Conservation (phyloP, 176 grass and related monocot genomes). For the Raddia distichophylla region DNA sequence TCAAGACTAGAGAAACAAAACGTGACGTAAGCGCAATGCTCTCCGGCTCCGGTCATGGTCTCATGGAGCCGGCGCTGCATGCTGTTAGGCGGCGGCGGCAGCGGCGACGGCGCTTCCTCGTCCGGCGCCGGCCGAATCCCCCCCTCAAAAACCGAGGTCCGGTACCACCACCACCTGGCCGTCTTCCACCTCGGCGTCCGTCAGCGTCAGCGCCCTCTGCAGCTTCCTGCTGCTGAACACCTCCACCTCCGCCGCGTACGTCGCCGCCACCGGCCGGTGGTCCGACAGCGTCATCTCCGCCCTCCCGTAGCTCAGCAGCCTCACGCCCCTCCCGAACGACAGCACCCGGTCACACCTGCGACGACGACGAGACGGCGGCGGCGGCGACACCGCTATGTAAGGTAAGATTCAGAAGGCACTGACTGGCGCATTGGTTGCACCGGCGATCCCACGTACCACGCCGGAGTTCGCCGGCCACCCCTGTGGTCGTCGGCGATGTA, state of each 20-base stretch:
- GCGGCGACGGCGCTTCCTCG: too few relatives aligned
- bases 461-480: constrained; percentile 71
- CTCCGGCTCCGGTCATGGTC: neutral
- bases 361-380: too few relatives aligned
- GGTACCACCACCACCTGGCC: constrained; percentile 62
- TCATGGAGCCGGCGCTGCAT: neutral
- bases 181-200: constrained; percentile 78
- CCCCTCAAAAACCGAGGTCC: constrained; percentile 60
- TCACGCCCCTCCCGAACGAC: constrained; percentile 66
- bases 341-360: constrained; percentile 76
- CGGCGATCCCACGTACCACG: constrained; percentile 52
- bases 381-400: too few relatives aligned
- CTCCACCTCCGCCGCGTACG: constrained; percentile 82
- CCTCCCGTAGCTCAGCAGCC: constrained; percentile 59
- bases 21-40: neutral
- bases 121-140: neutral
- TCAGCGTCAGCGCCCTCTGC: constrained; percentile 83
- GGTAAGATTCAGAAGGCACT: neutral
- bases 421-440: neutral
- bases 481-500: constrained; percentile 74
- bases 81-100: too few relatives aligned
- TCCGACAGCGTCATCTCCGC: constrained; percentile 71
- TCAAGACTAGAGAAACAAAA: too few relatives aligned
- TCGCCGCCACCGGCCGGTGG: constrained; percentile 78
- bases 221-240: constrained; percentile 81